A percentile compares a stretch with the other conserved stretches of the same genome.
Evolutionary conservation across 2,329 filamentous ascomycete genomes (phyloP).

Genomic region (Drechslerella coelobrocha): DNA sequence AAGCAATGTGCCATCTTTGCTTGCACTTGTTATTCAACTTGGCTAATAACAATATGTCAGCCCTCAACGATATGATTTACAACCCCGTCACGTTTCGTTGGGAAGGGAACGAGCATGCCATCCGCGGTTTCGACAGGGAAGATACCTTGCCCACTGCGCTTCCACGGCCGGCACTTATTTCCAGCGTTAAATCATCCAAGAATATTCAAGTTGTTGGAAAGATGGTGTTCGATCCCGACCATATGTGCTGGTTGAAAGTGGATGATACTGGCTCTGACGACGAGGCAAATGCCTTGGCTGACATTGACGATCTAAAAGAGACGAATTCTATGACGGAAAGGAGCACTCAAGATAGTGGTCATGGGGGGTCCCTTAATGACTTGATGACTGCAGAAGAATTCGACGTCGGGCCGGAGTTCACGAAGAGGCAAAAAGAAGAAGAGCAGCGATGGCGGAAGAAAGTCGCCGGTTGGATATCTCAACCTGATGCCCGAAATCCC

Average conservation of each 20-base stretch:
- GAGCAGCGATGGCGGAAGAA: slow-evolving; percentile 89
- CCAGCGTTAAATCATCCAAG: slow-evolving; percentile 77
- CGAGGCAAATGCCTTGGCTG: slow-evolving; percentile 68
- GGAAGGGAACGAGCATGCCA: slow-evolving; percentile 93
- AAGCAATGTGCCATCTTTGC: slow-evolving; percentile 55
- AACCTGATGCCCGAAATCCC: slow-evolving; percentile 60
- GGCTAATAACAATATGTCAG: slow-evolving; percentile 60
- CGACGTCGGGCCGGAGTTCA: slow-evolving; percentile 93
- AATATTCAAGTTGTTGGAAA: slow-evolving; percentile 94
- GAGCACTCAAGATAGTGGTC: slow-evolving; percentile 62
- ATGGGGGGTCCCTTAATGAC: slow-evolving; percentile 64
- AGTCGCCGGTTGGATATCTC: slow-evolving; percentile 82
- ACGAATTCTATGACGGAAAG: slow-evolving; percentile 63
- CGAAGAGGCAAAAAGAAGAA: slow-evolving; percentile 85
- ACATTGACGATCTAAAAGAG: slow-evolving; percentile 76
- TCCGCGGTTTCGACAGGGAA: slow-evolving; percentile 78
- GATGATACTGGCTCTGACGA: slow-evolving; percentile 62
- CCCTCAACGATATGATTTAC: slow-evolving; percentile 93
- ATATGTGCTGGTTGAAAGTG: slow-evolving; percentile 97
- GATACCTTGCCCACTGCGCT: slow-evolving; percentile 62
- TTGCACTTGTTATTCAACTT: background rate
- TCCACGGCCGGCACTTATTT: slow-evolving; percentile 78
- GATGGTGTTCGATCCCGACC: slow-evolving; percentile 96
- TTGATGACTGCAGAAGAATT: slow-evolving; percentile 95
- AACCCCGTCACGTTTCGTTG: slow-evolving; percentile 85